Conservation (phyloP, 306 rosid genomes). For the Prunus dulcis region DNA sequence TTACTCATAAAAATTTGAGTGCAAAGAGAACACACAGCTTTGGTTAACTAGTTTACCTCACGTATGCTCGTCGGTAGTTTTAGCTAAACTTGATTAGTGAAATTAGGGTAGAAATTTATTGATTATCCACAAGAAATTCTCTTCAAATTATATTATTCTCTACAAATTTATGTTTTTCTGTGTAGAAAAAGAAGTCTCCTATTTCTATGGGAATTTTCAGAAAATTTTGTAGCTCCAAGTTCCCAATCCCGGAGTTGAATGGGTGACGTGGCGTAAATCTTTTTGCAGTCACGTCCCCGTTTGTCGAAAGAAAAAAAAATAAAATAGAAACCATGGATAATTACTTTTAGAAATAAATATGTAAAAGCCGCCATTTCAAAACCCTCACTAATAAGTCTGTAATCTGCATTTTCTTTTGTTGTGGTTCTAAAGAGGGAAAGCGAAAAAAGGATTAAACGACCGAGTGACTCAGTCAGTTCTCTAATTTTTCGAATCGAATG, state of each 20-base stretch:
- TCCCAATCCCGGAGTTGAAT: not conserved
- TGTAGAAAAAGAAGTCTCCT: no score
- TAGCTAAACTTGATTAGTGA: no score
- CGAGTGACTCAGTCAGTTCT: not conserved
- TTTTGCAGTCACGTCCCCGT: not conserved
- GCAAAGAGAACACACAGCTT: no score
- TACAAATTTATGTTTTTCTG: no score
- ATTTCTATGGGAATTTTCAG: no score
- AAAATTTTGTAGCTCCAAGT: not conserved
- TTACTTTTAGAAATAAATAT: not conserved
- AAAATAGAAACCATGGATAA: not conserved
- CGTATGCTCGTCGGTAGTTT: no score
- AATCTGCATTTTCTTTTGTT: constrained; percentile 2
- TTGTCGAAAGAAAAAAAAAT: not conserved
- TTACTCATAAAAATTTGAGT: no score
- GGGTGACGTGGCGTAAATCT: not conserved
- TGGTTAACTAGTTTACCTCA: no score
- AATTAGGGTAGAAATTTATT: no score
- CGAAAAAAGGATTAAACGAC: not conserved
- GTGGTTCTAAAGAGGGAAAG: not conserved
- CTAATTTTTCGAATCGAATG: not conserved
- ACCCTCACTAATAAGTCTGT: not conserved
- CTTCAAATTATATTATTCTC: no score
- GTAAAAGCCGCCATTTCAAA: not conserved
- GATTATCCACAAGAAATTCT: no score